Percentiles rank a stretch among this genome's conserved stretches.
These are phyloP conservation scores for Naegleria lovaniensis DNA, from an alignment of 208 protist species.

Conservation along the genomic window DNA sequence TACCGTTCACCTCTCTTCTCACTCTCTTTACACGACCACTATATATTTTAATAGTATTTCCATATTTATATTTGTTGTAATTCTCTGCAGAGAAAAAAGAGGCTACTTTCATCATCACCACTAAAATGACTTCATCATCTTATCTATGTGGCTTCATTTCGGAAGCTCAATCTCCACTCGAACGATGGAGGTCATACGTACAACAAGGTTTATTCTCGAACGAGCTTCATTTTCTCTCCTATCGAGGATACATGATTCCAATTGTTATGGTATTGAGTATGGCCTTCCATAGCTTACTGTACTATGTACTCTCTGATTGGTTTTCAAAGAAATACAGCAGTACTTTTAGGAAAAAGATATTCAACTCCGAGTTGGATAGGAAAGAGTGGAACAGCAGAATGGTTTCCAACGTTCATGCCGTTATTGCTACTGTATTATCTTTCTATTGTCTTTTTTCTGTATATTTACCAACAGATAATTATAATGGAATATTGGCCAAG, in stretches of 20 bases:
- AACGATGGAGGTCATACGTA: background rate
- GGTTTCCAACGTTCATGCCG: background rate
- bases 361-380: background rate
- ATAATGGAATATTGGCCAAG: background rate
- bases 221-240: background rate
- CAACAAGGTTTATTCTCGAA: background rate
- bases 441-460: background rate
- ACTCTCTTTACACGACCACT: no score
- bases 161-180: background rate
- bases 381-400: conserved; percentile 6
- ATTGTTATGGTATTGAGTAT: background rate
- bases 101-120: no score
- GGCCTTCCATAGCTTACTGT: background rate
- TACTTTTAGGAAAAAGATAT: background rate
- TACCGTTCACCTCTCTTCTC: no score
- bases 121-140: background rate
- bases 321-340: background rate
- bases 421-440: background rate
- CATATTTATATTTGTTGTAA: no score
- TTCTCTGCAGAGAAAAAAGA: no score
- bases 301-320: background rate
- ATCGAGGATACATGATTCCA: background rate
- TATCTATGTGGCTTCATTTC: background rate
- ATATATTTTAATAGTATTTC: no score
- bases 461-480: background rate